Base-by-base conservation (phyloP, 768 basidiomycete genomes). In the Tricholoma furcatifolium region DNA sequence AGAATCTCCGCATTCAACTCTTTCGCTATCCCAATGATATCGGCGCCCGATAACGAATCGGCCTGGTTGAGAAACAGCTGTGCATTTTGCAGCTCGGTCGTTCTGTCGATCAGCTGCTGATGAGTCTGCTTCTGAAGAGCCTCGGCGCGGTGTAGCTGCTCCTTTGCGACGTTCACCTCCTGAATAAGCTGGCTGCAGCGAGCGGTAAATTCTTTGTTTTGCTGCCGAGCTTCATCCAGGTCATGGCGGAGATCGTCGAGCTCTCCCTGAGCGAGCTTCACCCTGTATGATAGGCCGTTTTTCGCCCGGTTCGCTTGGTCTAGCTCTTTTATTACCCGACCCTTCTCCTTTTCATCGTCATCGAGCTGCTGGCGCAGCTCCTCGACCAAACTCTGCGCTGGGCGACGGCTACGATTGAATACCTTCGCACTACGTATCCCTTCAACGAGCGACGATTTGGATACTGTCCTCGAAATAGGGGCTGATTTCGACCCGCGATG, bases 1-100 rank as follows among this genome's bases (percentile, higher is more conserved):
- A 76, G 65, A 20, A 80, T 76, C 57, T 82, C 80, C 20, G 67
- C 63, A 55, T 82, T 81, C 52, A 81, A 60, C 0, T 66, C 62
- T 23, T 79, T 72, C 27, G 75, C 63, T 55, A 67, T 59, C 8
- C 17, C 31, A 30, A 62, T 57, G 27, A 62, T 54, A n/a, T 64
- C 62, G 39, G 60, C 61, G 18, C 55, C 56, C 8, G 62, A 62
- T 23, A 57, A 24, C 34, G 53, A 44, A 44, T 64, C 62, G 9
- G 50, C 55, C 30, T 51, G 51, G 23, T 50, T 51, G n/a, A 56
- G 43, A 27, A 58, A 61, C 15, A 47, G 27, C 38, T 63, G 56
- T 15, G 50, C 48, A 34, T 47, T 54, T 39, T 60, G 55, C 44
- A 63, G 40, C n/a, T 61, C 58, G 24, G 56, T 32, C 12, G 54